Conservation (phyloP, 768 basidiomycete species). For the Rhizopogon salebrosus region DNA sequence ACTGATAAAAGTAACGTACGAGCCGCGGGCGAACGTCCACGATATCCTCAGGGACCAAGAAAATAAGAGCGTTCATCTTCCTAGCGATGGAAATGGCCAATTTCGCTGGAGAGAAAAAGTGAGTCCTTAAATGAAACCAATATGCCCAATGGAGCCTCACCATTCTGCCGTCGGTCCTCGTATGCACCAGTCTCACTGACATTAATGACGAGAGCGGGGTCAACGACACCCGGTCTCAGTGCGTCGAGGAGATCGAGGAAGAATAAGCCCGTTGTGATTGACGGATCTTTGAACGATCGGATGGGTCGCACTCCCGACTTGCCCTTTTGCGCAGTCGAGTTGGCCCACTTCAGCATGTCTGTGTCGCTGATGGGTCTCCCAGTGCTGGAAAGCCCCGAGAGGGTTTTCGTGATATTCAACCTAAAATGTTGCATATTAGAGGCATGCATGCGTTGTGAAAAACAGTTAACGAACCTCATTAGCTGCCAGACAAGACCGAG, state of each 20-base stretch:
- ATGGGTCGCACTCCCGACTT: conserved; percentile 59
- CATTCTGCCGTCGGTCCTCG: conserved; percentile 90
- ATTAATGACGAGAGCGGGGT: conserved; percentile 70
- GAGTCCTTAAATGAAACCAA: neutral
- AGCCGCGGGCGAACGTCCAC: conserved; percentile 89
- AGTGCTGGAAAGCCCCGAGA: conserved; percentile 62
- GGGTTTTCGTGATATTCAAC: conserved; percentile 87
- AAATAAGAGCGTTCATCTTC: conserved; percentile 94
- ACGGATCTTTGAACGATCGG: conserved; percentile 92
- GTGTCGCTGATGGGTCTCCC: conserved; percentile 86
- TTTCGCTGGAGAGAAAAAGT: conserved; percentile 59
- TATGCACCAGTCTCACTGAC: conserved; percentile 62
- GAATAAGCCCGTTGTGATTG: conserved; percentile 84
- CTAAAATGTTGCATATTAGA: conserved; percentile 27
- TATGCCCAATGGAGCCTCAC: conserved; percentile 36
- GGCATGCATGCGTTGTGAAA: neutral
- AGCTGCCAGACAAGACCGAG: conserved; percentile 97
- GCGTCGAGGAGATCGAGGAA: conserved; percentile 90
- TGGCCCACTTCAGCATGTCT: conserved; percentile 96
- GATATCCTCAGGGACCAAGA: conserved; percentile 95
- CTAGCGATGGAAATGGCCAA: conserved; percentile 97
- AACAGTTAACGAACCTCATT: conserved; percentile 61
- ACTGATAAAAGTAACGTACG: conserved; percentile 41
- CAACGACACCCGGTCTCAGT: conserved; percentile 91
- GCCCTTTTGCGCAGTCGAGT: conserved; percentile 73